A percentile compares a stretch with the other conserved stretches of the same genome.
Conservation (phyloP, 140 eudicot species). For the Flaveria floridana region DNA sequence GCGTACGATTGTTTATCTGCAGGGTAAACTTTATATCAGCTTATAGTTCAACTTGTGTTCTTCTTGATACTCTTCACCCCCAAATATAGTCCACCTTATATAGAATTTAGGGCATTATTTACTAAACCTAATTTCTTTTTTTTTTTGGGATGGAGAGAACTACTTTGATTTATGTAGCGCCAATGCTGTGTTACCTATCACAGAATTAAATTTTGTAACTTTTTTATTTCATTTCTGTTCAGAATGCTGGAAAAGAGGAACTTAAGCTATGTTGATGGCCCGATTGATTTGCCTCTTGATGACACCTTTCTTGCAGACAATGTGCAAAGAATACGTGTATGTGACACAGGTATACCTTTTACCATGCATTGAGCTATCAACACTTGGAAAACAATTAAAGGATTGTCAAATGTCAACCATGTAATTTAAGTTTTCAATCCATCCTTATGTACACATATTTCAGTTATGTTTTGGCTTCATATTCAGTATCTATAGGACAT, state of each 20-base stretch:
- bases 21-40: neutral
- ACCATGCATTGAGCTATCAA: conserved; percentile 14
- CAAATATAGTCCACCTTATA: neutral
- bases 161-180: neutral
- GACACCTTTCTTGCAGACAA: conserved; percentile 70
- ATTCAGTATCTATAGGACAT: neutral
- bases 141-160: neutral
- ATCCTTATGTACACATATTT: neutral
- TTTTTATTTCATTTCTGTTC: conserved; percentile 2
- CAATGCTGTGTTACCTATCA: conserved; percentile 12
- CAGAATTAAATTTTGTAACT: neutral
- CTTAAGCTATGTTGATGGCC: conserved; percentile 87
- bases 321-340: conserved; percentile 68
- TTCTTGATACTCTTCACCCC: neutral
- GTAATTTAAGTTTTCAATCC: neutral
- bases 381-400: conserved; percentile 5
- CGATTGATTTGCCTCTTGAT: conserved; percentile 63
- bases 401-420: conserved; percentile 7
- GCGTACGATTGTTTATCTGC: neutral
- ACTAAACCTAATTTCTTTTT: neutral
- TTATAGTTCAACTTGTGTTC: neutral
- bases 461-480: neutral
- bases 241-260: conserved; percentile 94
- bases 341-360: conserved; percentile 72
- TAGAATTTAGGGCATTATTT: neutral